Evolutionary conservation across 2,329 filamentous ascomycete species (phyloP).

Genomic region (Fusarium succisae): DNA sequence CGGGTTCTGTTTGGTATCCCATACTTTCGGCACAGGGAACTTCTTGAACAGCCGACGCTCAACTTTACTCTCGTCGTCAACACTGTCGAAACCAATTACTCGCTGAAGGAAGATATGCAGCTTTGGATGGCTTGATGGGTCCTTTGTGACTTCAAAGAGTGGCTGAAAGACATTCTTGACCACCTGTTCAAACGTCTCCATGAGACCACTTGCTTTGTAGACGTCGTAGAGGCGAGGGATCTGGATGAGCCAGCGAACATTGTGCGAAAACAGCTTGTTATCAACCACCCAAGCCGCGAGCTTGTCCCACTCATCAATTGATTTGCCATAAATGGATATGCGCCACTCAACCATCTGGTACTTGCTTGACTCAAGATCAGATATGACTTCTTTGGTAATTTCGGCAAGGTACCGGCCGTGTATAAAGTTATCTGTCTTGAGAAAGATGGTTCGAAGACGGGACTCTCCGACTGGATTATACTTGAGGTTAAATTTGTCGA

Average conservation of each 20-base stretch:
- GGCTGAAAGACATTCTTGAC: conserved; percentile 92
- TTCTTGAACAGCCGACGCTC: conserved; percentile 95
- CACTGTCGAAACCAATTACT: conserved; percentile 96
- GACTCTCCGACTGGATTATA: conserved; percentile 98
- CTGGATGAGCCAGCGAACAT: conserved; percentile 96
- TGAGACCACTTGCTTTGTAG: conserved; percentile 87
- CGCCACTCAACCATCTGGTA: conserved; percentile 99
- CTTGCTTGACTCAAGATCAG: conserved; percentile 97
- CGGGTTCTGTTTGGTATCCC: conserved; percentile 93
- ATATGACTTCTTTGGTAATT: conserved; percentile 97
- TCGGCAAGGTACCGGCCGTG: conserved; percentile 95
- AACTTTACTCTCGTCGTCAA: conserved; percentile 97
- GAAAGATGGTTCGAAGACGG: conserved; percentile 93
- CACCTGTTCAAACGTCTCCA: conserved; percentile 90
- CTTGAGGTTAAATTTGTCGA: conserved; percentile 99
- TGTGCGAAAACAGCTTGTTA: conserved; percentile 97
- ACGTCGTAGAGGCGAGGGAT: conserved; percentile 95
- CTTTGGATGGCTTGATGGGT: conserved; percentile 88
- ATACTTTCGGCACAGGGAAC: conserved; percentile 88
- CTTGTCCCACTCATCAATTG: conserved; percentile 96
- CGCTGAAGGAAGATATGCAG: conserved; percentile 93
- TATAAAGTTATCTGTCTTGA: conserved; percentile 99
- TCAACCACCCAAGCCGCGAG: conserved; percentile 97
- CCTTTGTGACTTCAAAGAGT: conserved; percentile 90
- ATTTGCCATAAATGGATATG: conserved; percentile 94